These are phyloP conservation scores for Penicillium psychrofluorescens DNA, from an alignment of 495 filamentous ascomycete species.

Conservation along the genomic window DNA sequence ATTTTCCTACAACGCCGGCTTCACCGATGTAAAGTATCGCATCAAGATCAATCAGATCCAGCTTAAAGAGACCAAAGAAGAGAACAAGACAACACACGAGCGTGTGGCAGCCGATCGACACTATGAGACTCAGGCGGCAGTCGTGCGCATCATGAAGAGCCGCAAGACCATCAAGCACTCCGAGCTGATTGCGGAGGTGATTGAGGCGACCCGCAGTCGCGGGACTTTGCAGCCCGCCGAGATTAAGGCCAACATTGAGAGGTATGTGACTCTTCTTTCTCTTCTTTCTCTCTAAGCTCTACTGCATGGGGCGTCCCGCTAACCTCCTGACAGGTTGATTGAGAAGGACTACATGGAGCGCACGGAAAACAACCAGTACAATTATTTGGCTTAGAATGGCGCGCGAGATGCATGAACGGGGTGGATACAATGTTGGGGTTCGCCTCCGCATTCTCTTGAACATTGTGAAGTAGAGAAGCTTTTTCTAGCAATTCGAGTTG, in stretches of 20 bases:
- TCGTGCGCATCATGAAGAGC: constrained; percentile 96
- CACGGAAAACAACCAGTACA: constrained; percentile 66
- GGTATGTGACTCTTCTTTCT: constrained; percentile 45
- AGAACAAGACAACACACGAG: constrained; percentile 91
- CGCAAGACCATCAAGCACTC: constrained; percentile 76
- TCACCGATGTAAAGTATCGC: constrained; percentile 74
- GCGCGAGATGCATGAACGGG: too few species aligned
- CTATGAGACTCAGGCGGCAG: constrained; percentile 94
- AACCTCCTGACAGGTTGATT: constrained; percentile 55
- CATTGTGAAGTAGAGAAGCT: too few species aligned
- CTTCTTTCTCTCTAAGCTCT: neutral
- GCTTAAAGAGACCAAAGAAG: constrained; percentile 83
- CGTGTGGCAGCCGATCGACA: constrained; percentile 81
- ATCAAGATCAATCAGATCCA: constrained; percentile 99
- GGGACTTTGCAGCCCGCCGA: constrained; percentile 76
- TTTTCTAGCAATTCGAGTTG: too few species aligned
- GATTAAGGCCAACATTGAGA: constrained; percentile 96
- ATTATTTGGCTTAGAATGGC: constrained; percentile 64
- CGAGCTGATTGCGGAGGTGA: constrained; percentile 79
- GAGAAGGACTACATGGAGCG: constrained; percentile 96
- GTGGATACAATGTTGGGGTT: too few species aligned
- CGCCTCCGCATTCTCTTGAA: too few species aligned
- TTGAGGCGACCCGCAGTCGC: constrained; percentile 76
- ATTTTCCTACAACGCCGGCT: constrained; percentile 71
- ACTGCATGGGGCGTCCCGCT: constrained; percentile 1